phyloP scores from a whole-genome alignment of 306 rosid species.

The Prunus fruticosa region DNA sequence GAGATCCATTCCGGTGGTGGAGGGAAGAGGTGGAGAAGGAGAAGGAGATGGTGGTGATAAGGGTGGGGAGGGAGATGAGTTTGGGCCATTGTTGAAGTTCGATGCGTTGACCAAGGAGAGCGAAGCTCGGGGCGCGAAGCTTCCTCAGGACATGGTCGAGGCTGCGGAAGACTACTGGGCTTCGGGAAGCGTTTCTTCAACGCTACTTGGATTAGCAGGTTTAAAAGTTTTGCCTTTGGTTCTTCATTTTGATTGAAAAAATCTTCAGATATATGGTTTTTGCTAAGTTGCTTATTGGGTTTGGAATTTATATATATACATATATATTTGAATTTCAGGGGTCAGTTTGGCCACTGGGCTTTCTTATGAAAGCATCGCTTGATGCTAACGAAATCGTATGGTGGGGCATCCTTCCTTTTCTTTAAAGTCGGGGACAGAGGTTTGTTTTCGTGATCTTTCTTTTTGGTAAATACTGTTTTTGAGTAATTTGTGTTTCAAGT shows the following conservation, averaged over 20 bases:
- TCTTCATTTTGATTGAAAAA: neutral
- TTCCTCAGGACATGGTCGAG: constrained; percentile 76
- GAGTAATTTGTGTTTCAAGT: neutral
- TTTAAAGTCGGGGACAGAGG: constrained; percentile 95
- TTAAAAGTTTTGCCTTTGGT: neutral
- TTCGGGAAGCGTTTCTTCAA: constrained; percentile 64
- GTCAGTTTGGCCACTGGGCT: constrained; percentile 58
- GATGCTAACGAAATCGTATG: constrained; percentile 82
- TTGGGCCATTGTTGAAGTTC: constrained; percentile 65
- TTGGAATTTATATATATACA: neutral
- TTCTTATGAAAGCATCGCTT: constrained; percentile 69
- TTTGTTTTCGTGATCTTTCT: constrained; percentile 30
- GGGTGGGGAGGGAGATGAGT: constrained; percentile 53
- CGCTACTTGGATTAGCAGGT: constrained; percentile 80
- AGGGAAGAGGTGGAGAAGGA: constrained; percentile 16
- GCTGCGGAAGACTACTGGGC: constrained; percentile 62
- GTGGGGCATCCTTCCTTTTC: constrained; percentile 87
- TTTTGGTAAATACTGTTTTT: neutral
- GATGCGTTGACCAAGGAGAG: constrained; percentile 70
- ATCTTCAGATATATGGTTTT: neutral
- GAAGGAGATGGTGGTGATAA: constrained; percentile 24
- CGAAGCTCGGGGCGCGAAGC: constrained; percentile 54
- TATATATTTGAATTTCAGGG: constrained; percentile 40
- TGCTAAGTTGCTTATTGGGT: neutral
- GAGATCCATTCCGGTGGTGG: constrained; percentile 16